Evolutionary conservation across 164 flowering plant genomes (phyloP), one percentile per base, ranked within the genome.

Genomic region (Annona squamosa): DNA sequence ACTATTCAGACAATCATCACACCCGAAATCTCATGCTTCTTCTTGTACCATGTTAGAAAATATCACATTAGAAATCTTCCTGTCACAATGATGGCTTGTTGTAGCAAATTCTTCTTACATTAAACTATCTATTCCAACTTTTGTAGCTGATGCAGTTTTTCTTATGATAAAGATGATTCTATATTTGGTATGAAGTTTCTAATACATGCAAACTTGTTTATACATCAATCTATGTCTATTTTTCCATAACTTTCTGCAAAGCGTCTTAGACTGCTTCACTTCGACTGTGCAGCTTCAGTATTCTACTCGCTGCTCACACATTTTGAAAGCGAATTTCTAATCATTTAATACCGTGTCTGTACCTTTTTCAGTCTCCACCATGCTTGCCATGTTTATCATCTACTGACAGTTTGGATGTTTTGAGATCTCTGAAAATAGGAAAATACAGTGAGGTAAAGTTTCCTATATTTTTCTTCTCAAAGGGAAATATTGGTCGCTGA

Each of bases 391-490:
- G 78, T 72, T 81, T 91, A 76, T 75, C 85, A 71, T 84, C 92
- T 61, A 42, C 78, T 61, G 86, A 82, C 4, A 79, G 72, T 76
- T 80, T 69, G 7, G 72, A 80, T 81, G 77, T 56, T 79, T 73
- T 89, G 79, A 78, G 83, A 75, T 82, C 93, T 68, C 65, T 95
- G 74, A 84, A 85, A 68, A 80, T 95, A 37, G 99, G 99, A 72
- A 95, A 91, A 73, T 95, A 95, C 72, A 82, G 98, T 6, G 87
- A 84, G 89, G 99, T 95, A 76, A 18, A 13, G 47, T 78, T 77
- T 9, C 17, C 61, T 46, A n/a, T 64, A 10, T 47, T 63, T 19
- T 42, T 6, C 45, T 61, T 19, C 16, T 46, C n/a, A 67, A 63
- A 37, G 65, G 71, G 41, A 71, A 37, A 41, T 72, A 19, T 47